phyloP scores from a whole-genome alignment of 148 eudicot genomes.

The Camellia lanceoleosa region DNA sequence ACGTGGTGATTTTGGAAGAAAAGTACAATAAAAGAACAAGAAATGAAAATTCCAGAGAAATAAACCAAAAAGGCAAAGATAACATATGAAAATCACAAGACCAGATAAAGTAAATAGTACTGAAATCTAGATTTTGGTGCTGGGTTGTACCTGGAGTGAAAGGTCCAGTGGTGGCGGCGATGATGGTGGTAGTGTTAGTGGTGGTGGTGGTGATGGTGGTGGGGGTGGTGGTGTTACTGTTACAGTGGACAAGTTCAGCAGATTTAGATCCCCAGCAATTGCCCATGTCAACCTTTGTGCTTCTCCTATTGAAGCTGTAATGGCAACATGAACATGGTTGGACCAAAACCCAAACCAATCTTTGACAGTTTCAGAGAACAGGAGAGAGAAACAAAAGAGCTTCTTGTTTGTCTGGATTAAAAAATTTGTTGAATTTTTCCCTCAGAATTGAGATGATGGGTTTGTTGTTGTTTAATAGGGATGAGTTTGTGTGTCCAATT shows the following conservation, averaged over 20 bases:
- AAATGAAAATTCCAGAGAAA: neutral
- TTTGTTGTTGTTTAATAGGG: no score
- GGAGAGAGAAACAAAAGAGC: neutral
- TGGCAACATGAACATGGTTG: neutral
- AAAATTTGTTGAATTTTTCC: no score
- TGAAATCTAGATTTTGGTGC: neutral
- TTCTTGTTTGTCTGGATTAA: no score
- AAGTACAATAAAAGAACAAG: neutral
- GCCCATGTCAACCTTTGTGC: conserved; percentile 27
- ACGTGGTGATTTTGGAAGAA: neutral
- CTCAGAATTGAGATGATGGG: no score
- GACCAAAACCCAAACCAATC: no score
- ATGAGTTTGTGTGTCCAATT: no score
- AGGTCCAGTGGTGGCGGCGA: neutral
- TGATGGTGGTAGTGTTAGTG: neutral
- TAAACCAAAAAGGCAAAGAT: neutral
- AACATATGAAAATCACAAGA: neutral
- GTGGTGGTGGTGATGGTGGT: neutral
- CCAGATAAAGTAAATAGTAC: neutral
- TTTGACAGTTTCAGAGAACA: neutral
- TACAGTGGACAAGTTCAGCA: conserved; percentile 21
- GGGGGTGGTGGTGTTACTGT: conserved; percentile 11
- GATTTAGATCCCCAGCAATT: conserved; percentile 36
- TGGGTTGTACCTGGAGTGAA: conserved; percentile 26
- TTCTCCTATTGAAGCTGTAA: neutral